These are phyloP conservation scores for Suaeda aralocaspica DNA, from an alignment of 148 eudicot genomes.

Conservation along the genomic window DNA sequence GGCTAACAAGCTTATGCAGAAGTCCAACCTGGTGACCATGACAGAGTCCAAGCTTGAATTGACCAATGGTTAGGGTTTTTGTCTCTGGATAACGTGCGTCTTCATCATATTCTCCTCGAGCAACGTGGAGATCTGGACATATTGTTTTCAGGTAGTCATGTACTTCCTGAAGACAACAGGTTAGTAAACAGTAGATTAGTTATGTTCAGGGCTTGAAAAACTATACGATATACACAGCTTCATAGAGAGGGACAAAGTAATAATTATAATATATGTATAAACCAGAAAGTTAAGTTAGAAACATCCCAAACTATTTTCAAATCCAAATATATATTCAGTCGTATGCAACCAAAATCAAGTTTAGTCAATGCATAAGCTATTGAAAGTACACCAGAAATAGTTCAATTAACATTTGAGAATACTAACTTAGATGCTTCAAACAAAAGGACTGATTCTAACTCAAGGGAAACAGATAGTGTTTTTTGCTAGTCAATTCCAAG, in stretches of 20 bases:
- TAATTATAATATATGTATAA: background rate
- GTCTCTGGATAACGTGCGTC: conserved; percentile 92
- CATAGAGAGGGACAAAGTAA: too few relatives aligned
- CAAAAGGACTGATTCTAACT: too few relatives aligned
- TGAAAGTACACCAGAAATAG: too few relatives aligned
- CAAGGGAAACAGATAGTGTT: too few relatives aligned
- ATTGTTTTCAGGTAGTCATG: conserved; percentile 90
- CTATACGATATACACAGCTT: background rate
- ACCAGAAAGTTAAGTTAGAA: background rate
- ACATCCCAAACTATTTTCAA: background rate
- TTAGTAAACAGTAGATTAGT: background rate
- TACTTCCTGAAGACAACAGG: conserved; percentile 59
- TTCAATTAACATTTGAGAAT: too few relatives aligned
- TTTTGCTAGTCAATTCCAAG: too few relatives aligned
- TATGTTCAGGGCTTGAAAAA: background rate
- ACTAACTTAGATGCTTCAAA: too few relatives aligned
- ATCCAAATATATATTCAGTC: background rate
- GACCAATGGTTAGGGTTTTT: conserved; percentile 90
- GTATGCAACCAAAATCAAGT: background rate
- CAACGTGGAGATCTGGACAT: conserved; percentile 77
- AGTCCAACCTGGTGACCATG: conserved; percentile 93
- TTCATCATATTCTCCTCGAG: conserved; percentile 96
- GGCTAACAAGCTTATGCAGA: background rate
- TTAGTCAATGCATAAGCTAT: background rate
- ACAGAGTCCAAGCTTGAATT: conserved; percentile 95